phyloP scores from a whole-genome alignment of 495 filamentous ascomycete genomes.

The Penicillium paradoxum region DNA sequence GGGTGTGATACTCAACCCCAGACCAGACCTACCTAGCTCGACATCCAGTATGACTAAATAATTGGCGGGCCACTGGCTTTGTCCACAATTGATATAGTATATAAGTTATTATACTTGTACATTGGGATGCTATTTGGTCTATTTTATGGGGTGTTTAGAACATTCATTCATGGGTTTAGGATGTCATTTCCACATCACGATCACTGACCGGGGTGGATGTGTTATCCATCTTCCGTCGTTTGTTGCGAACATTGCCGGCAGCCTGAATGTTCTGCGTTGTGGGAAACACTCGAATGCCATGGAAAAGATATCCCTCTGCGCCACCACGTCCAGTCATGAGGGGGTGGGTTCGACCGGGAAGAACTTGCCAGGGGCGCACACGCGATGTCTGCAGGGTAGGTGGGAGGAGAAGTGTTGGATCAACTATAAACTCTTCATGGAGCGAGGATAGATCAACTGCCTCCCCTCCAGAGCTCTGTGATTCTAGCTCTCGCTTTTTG shows the following conservation, averaged over 20 bases:
- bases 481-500: conserved; percentile 32
- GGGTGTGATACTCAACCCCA: background rate
- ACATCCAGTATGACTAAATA: background rate
- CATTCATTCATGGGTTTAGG: conserved; percentile 12
- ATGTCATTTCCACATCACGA: conserved; percentile 33
- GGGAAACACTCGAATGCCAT: conserved; percentile 73
- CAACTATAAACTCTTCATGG: conserved; percentile 68
- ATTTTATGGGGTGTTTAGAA: conserved; percentile 1
- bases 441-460: conserved; percentile 42
- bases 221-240: conserved; percentile 34
- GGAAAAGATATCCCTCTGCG: conserved; percentile 86
- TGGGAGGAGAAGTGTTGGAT: conserved; percentile 76
- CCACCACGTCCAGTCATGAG: conserved; percentile 85
- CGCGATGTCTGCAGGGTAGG: conserved; percentile 73
- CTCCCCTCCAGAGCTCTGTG: conserved; percentile 12
- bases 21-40: background rate
- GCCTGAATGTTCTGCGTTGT: conserved; percentile 73
- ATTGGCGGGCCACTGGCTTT: background rate
- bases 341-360: conserved; percentile 90
- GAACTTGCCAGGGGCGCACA: conserved; percentile 76
- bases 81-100: background rate
- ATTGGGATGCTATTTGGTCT: conserved; percentile 5
- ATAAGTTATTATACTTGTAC: conserved; percentile 3
- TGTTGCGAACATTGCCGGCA: conserved; percentile 61
- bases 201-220: conserved; percentile 24